Percentiles rank a stretch among this genome's conserved stretches.
Evolutionary conservation across 108 stramenopile species (phyloP).

Genomic region (Schizochytrium sp.): DNA sequence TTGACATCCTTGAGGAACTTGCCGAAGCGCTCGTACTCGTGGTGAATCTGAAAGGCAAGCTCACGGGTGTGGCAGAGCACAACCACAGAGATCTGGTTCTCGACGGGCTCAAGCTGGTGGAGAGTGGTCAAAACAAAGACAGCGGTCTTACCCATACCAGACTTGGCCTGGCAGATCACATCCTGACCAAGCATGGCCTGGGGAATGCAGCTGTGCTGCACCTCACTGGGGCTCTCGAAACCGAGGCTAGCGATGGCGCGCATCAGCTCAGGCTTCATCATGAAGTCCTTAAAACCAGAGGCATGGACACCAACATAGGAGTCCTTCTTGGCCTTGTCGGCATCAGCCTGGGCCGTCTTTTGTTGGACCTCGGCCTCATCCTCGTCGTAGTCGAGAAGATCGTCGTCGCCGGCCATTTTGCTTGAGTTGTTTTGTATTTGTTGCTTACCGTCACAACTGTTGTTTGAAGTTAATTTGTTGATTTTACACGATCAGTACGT

Average conservation of each 20-base stretch:
- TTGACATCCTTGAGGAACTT: conserved; percentile 98
- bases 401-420: conserved; percentile 48
- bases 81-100: conserved; percentile 85
- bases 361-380: conserved; percentile 54
- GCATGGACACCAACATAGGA: conserved; percentile 99
- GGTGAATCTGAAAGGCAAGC: conserved; percentile 98
- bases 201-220: conserved; percentile 96
- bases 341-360: conserved; percentile 43
- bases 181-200: conserved; percentile 99
- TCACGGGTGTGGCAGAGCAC: conserved; percentile 99
- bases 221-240: conserved; percentile 98
- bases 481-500: too few relatives aligned
- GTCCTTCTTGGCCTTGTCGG: conserved; percentile 79
- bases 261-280: conserved; percentile 98
- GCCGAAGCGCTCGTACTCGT: conserved; percentile 98
- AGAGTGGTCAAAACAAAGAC: conserved; percentile 98
- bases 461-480: too few relatives aligned
- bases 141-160: conserved; percentile 99
- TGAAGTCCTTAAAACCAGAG: conserved; percentile 97
- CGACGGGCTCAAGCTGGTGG: conserved; percentile 87
- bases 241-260: conserved; percentile 98
- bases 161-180: conserved; percentile 99
- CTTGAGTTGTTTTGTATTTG: background rate
- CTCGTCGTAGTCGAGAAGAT: conserved; percentile 58
- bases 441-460: too few relatives aligned